These are phyloP conservation scores for Candida parachauliodes DNA, from an alignment of 805 yeast genomes.

Conservation along the genomic window DNA sequence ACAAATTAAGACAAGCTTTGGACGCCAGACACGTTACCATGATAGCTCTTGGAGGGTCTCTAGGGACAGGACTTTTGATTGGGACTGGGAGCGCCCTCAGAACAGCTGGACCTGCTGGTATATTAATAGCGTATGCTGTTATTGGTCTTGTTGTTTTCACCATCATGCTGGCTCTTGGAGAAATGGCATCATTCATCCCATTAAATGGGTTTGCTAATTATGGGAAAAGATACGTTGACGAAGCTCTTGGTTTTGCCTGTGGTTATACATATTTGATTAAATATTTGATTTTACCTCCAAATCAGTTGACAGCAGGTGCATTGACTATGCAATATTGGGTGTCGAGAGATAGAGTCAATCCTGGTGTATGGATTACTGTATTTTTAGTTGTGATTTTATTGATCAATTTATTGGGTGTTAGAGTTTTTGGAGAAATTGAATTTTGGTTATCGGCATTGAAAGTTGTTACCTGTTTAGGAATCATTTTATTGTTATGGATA, in stretches of 20 bases:
- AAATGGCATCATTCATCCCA: slow-evolving; percentile 65
- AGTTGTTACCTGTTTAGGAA: slow-evolving; percentile 62
- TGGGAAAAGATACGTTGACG: slow-evolving; percentile 61
- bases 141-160: slow-evolving; percentile 71
- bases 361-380: slow-evolving; percentile 57
- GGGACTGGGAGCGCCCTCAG: slow-evolving; percentile 71
- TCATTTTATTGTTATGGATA: slow-evolving; percentile 58
- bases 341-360: slow-evolving; percentile 40
- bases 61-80: slow-evolving; percentile 67
- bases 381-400: slow-evolving; percentile 38
- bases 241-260: slow-evolving; percentile 64
- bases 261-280: slow-evolving; percentile 62
- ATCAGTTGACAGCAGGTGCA: slow-evolving; percentile 62
- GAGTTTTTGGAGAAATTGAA: slow-evolving; percentile 53
- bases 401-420: slow-evolving; percentile 48
- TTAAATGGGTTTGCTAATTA: slow-evolving; percentile 66
- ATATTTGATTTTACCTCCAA: slow-evolving; percentile 55
- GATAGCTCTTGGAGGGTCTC: slow-evolving; percentile 81
- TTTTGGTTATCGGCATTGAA: slow-evolving; percentile 64
- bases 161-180: slow-evolving; percentile 68
- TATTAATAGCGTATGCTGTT: slow-evolving; percentile 60
- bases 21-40: slow-evolving; percentile 62
- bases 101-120: slow-evolving; percentile 68
- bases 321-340: slow-evolving; percentile 55
- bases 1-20: slow-evolving; percentile 40